Evolutionary conservation across 371 early-diverging fungal genomes (phyloP), one percentile per base, ranked within the genome.

Genomic region (Conidiobolus incongruus): DNA sequence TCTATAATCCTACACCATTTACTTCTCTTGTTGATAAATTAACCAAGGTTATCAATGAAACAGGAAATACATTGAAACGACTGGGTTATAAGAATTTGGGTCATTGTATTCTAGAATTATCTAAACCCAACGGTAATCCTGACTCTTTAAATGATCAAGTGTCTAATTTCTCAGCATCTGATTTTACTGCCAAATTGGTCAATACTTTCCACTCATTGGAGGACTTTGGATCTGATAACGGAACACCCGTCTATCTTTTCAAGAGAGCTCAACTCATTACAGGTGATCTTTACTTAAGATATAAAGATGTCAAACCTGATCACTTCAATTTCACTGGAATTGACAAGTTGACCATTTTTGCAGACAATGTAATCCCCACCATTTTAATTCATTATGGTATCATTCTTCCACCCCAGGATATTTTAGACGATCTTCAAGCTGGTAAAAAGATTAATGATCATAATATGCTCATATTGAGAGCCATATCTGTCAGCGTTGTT

Each of bases 231-330:
- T 8, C 6, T 6, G 31, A 8, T 31, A 13, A 31, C 13, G 31
- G 31, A 13, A 13, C 6, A 13, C 31, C 31, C 8, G 31, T 31
- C 8, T 31, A 31, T 31, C 13, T 31, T 6, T 31, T 60, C 44
- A 60, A 58, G 22, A 59, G 53, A 40, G 60, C 60, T 1, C 60
- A 60, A 38, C 31, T 31, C 31, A 8, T 31, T 6, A 13, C 31
- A 6, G 13, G 31, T 31, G 31, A 31, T 31, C 31, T 31, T 8
- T 6, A 13, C 8, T 13, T 6, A 8, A 31, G 13, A 31, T 31
- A 31, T 13, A 13, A 31, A 13, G 13, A 31, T 13, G 13, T 8
- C 6, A 13, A 31, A 8, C 31, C 31, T 6, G 31, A 31, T 8
- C 31, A 13, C 6, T 31, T 31, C 31, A 31, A 31, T 8, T 31